phyloP scores from a whole-genome alignment of 2,329 filamentous ascomycete species.

The Beauveria asiatica region DNA sequence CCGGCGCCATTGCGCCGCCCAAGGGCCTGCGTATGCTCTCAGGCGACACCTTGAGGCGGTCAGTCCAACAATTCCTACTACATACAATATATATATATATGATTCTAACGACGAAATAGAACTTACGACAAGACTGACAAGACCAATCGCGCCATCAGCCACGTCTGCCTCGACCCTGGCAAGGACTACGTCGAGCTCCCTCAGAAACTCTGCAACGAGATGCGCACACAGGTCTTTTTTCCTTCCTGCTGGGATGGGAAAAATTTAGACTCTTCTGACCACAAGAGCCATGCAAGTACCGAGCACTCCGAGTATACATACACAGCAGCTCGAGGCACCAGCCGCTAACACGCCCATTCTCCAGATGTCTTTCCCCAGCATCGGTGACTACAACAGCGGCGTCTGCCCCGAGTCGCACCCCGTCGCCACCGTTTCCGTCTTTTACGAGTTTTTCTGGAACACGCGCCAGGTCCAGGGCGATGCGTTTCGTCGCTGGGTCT shows the following conservation, averaged over 20 bases:
- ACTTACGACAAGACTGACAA: slow-evolving; percentile 36
- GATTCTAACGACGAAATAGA: not conserved
- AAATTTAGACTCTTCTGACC: slow-evolving; percentile 44
- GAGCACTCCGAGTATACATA: not conserved
- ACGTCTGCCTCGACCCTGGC: slow-evolving; percentile 42
- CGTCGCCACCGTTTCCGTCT: slow-evolving; percentile 33
- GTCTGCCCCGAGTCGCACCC: slow-evolving; percentile 35
- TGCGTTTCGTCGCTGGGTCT: slow-evolving; percentile 20
- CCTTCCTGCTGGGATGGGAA: slow-evolving; percentile 56
- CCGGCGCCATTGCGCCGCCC: slow-evolving; percentile 47
- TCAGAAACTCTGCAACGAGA: slow-evolving; percentile 42
- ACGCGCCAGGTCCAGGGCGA: slow-evolving; percentile 20
- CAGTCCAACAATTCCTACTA: not conserved
- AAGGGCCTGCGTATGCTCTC: slow-evolving; percentile 57
- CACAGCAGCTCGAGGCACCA: not conserved
- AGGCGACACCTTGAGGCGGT: slow-evolving; percentile 44
- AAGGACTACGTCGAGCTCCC: slow-evolving; percentile 45
- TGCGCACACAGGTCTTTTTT: slow-evolving; percentile 47
- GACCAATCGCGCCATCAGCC: slow-evolving; percentile 44
- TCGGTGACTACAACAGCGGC: slow-evolving; percentile 21
- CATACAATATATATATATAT: too few species aligned
- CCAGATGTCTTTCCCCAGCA: slow-evolving; percentile 22
- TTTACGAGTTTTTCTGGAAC: slow-evolving; percentile 39
- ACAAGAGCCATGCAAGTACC: slow-evolving; percentile 43
- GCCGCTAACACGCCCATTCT: not conserved